Evolutionary conservation across 208 protist genomes (phyloP), one percentile per base, ranked within the genome.

Genomic region (Naegleria lovaniensis): DNA sequence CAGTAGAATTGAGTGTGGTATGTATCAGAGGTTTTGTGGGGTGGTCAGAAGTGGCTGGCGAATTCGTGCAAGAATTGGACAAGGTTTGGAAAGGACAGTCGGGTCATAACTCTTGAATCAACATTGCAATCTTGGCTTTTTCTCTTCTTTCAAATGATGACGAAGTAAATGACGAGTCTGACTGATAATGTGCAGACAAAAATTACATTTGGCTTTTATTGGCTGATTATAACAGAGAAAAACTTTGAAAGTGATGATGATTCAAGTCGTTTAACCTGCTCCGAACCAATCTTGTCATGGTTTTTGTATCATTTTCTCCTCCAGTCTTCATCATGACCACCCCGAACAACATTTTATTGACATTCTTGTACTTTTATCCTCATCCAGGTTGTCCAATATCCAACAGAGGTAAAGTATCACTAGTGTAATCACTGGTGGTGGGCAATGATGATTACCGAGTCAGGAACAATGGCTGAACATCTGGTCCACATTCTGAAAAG

Each of bases 131-230:
- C n/a, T n/a, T 58, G 51, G 51, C 15, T 58, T 19, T 67, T 67
- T 15, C 55, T 67, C 19, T 15, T 67, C 1, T 29, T 67, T 19
- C 1, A 15, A 67, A 67, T 67, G 55, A 67, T 67, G 55, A 67
- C 22, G 0, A 67, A 22, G 19, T 79, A 79, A 79, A 79, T 79
- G 67, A 79, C 67, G 67, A 79, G 67, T 79, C 67, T 79, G 67
- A 79, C 19, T n/a, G 67, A 36, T 36, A 79, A 79, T 36, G 16
- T 33, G 67, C 5, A n/a, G 67, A 79, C 67, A 79, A 79, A 79
- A 79, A 0, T 75, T 36, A 79, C 67, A 79, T 79, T 79, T 79
- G 67, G 67, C 67, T 79, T 79, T 79, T 36, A 79, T 79, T 48
- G 9, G 13, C 67, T 79, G 67, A 79, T 67, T 4, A 67, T 67